Percentiles rank a stretch among this genome's conserved stretches.
Evolutionary conservation across 768 basidiomycete genomes (phyloP).

Genomic region (Tricholoma sp.): DNA sequence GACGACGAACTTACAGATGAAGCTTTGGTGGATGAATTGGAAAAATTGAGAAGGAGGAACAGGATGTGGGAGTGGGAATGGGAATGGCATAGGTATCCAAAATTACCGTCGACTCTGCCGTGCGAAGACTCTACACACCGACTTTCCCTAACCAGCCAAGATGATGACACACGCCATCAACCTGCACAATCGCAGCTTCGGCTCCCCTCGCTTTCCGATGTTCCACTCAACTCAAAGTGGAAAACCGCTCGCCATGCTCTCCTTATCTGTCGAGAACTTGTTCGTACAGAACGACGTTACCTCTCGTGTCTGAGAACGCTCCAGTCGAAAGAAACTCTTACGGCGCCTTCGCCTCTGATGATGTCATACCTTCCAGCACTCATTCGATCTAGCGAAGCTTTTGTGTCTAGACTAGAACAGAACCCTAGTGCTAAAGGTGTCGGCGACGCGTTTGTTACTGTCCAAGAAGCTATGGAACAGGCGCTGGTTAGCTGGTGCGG

Average conservation of each 20-base stretch:
- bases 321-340: constrained; percentile 31
- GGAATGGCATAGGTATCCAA: background rate
- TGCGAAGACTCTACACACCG: background rate
- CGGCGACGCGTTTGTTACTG: constrained; percentile 51
- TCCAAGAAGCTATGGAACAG: constrained; percentile 46
- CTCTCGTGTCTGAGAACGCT: constrained; percentile 30
- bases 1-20: background rate
- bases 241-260: constrained; percentile 32
- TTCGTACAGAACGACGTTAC: constrained; percentile 40
- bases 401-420: constrained; percentile 44
- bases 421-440: constrained; percentile 67
- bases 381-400: constrained; percentile 42
- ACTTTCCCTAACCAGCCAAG: background rate
- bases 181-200: background rate
- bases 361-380: constrained; percentile 46
- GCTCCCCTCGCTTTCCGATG: background rate
- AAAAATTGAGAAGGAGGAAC: background rate
- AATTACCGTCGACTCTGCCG: background rate
- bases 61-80: background rate
- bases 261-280: constrained; percentile 35
- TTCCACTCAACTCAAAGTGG: constrained; percentile 23
- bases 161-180: background rate
- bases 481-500: constrained; percentile 59
- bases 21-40: background rate
- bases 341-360: constrained; percentile 49